Conservation (phyloP, 176 grass and related monocot genomes). For the maize (Zea mays) region DNA sequence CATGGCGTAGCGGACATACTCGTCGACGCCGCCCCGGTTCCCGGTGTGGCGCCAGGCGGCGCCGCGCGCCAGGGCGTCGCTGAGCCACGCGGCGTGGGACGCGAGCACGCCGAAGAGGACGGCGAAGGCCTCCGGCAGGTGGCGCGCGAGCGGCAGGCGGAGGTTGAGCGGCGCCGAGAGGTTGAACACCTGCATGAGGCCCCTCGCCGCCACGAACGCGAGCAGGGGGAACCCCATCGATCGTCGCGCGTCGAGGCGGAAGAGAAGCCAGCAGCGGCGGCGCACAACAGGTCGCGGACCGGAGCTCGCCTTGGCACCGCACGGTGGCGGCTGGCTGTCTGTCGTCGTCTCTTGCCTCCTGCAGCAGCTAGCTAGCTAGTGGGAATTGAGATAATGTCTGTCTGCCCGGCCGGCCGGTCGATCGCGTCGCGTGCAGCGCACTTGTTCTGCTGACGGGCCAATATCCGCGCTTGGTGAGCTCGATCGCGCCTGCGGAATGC, state of each 20-base stretch:
- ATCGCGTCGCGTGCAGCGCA: not conserved
- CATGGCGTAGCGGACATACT: constrained; percentile 36
- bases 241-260: not conserved
- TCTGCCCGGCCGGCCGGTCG: no score
- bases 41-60: not conserved
- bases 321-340: not conserved
- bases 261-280: not conserved
- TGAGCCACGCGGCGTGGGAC: constrained; percentile 25
- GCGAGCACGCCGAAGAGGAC: constrained; percentile 6
- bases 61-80: constrained; percentile 7
- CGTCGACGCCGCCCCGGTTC: not conserved
- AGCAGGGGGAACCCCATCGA: constrained; percentile 43
- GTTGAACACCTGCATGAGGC: constrained; percentile 36
- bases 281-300: not conserved
- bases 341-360: not conserved
- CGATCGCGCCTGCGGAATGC: not conserved
- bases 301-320: not conserved
- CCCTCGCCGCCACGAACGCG: constrained; percentile 33
- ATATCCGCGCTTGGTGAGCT: not conserved
- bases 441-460: not conserved
- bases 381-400: no score
- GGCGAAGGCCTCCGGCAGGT: constrained; percentile 40
- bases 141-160: constrained; percentile 25
- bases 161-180: constrained; percentile 41
- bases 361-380: not conserved